Conservation (phyloP, 192 early-diverging fungal species). For the Linnemannia zychae region DNA sequence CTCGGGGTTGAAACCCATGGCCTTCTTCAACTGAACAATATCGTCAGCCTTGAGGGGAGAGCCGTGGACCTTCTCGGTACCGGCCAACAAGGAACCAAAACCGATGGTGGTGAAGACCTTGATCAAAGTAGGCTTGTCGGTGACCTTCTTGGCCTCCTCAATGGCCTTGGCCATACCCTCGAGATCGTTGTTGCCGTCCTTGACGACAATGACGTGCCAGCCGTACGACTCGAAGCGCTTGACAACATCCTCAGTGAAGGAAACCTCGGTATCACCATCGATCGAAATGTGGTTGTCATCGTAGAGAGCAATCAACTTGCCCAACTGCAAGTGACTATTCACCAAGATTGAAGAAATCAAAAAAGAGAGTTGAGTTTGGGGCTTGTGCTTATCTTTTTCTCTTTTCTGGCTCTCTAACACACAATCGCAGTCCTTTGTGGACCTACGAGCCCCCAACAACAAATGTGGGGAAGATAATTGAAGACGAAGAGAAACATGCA, state of each 20-base stretch:
- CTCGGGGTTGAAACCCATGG: constrained; percentile 88
- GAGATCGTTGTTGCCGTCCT: constrained; percentile 89
- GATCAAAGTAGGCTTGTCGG: constrained; percentile 92
- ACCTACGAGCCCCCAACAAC: constrained; percentile 15
- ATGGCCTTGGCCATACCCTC: constrained; percentile 82
- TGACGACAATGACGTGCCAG: constrained; percentile 88
- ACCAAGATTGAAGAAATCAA: not conserved
- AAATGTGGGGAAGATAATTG: constrained; percentile 2
- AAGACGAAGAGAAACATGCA: not conserved
- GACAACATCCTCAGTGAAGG: constrained; percentile 95
- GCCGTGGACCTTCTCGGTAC: constrained; percentile 95
- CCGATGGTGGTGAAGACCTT: constrained; percentile 94
- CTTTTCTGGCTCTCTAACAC: not conserved
- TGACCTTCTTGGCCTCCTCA: constrained; percentile 85
- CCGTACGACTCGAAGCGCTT: constrained; percentile 94
- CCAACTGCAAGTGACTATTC: constrained; percentile 85
- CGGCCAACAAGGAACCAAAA: constrained; percentile 89
- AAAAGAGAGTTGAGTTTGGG: constrained; percentile 18
- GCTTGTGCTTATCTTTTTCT: not conserved
- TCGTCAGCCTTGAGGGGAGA: constrained; percentile 85
- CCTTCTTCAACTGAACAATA: constrained; percentile 83
- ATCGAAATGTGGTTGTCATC: constrained; percentile 98
- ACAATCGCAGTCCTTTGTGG: not conserved
- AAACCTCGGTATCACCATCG: constrained; percentile 87
- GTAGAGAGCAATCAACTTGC: constrained; percentile 96